Conservation (phyloP, 2,329 filamentous ascomycete genomes). For the Pseudomassariella vexata region DNA sequence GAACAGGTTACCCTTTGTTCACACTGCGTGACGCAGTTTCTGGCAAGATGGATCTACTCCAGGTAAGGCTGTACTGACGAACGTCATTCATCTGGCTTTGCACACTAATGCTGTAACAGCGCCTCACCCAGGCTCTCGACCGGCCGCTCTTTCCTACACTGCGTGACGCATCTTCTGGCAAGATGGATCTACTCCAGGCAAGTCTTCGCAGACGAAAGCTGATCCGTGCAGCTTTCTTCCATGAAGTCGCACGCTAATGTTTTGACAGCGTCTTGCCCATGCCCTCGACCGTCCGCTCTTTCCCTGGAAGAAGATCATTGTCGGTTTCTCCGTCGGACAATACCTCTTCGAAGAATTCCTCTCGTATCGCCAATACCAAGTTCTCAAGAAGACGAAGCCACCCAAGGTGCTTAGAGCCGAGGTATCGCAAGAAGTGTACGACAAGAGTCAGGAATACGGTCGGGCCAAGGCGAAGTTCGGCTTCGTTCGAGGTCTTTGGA, state of each 20-base stretch:
- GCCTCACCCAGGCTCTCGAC: constrained; percentile 81
- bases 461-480: constrained; percentile 91
- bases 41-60: no score
- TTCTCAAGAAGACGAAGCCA: constrained; percentile 72
- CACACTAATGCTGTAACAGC: no score
- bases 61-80: no score
- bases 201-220: no score
- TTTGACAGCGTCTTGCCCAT: constrained; percentile 63
- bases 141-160: constrained; percentile 89
- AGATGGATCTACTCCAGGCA: no score
- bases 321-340: constrained; percentile 89
- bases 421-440: constrained; percentile 83
- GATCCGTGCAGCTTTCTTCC: no score
- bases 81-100: no score
- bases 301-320: constrained; percentile 94
- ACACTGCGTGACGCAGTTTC: no score
- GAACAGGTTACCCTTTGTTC: no score
- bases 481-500: constrained; percentile 74
- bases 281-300: constrained; percentile 88
- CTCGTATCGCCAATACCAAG: constrained; percentile 81
- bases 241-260: no score
- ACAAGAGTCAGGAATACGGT: constrained; percentile 94
- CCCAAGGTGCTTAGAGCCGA: constrained; percentile 86
- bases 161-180: no score
- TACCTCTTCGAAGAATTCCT: constrained; percentile 88